A percentile compares a stretch with the other conserved stretches of the same genome.
Conservation (phyloP, 2,329 filamentous ascomycete species). For the Nannizziopsis barbatae region DNA sequence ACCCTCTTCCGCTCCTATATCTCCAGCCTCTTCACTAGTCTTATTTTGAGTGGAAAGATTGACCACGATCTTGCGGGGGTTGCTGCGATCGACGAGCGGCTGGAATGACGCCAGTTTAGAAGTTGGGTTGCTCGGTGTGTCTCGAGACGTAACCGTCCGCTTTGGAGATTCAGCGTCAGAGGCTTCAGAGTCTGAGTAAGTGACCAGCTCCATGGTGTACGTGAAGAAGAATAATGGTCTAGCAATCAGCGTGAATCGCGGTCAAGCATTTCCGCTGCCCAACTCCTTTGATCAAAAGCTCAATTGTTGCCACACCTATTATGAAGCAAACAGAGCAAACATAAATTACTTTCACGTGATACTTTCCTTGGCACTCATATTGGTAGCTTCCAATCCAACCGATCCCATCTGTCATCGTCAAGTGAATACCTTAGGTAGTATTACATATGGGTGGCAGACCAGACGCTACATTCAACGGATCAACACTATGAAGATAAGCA, state of each 20-base stretch:
- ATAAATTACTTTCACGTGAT: not conserved
- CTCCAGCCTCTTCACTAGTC: conserved; percentile 22
- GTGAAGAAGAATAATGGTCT: too few species aligned
- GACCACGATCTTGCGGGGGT: conserved; percentile 73
- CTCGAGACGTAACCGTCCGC: conserved; percentile 19
- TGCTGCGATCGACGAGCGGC: conserved; percentile 70
- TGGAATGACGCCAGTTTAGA: conserved; percentile 42
- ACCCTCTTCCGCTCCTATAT: conserved; percentile 27
- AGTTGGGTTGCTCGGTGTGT: conserved; percentile 2
- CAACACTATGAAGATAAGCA: too few species aligned
- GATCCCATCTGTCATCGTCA: too few species aligned
- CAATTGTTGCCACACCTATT: not conserved
- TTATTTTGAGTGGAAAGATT: conserved; percentile 52
- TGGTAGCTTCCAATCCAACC: too few species aligned
- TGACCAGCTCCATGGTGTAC: conserved; percentile 58
- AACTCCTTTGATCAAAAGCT: too few species aligned
- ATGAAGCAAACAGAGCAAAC: not conserved
- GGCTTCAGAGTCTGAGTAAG: conserved; percentile 68
- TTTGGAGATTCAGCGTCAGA: conserved; percentile 49
- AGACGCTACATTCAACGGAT: too few species aligned
- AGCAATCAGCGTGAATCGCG: too few species aligned
- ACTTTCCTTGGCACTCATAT: not conserved
- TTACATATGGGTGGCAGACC: too few species aligned
- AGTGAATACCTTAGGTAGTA: too few species aligned
- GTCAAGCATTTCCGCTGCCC: too few species aligned